phyloP scores from a whole-genome alignment of 331 rosid species.

The Pyracantha coccinea region DNA sequence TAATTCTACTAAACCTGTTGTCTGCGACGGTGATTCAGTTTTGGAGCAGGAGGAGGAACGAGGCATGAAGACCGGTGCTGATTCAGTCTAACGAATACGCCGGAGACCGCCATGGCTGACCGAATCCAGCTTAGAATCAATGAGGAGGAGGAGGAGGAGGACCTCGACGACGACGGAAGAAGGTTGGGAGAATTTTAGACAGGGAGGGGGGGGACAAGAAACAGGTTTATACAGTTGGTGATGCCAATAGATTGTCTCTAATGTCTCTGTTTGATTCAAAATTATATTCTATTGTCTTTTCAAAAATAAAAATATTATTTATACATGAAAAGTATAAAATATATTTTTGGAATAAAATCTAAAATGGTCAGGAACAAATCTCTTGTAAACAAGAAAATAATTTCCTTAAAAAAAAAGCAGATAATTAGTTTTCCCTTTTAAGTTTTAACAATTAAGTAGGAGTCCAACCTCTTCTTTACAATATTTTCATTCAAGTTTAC shows the following conservation, averaged over 20 bases:
- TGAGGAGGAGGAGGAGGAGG: background rate
- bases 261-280: no score
- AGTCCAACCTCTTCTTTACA: background rate
- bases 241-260: background rate
- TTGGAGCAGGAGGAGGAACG: slow-evolving; percentile 17
- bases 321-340: no score
- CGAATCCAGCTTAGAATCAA: background rate
- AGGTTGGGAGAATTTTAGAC: slow-evolving; percentile 4
- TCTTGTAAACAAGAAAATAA: background rate
- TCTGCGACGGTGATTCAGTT: slow-evolving; percentile 22
- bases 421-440: background rate
- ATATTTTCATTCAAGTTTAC: background rate
- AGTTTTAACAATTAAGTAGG: background rate
- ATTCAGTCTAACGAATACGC: slow-evolving; percentile 32
- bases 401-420: background rate
- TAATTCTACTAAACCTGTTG: slow-evolving; percentile 38
- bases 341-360: background rate
- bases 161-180: background rate
- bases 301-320: no score
- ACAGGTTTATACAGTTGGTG: slow-evolving; percentile 9
- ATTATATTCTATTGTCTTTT: no score
- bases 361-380: background rate
- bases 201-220: slow-evolving; percentile 1
- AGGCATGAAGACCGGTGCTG: slow-evolving; percentile 23
- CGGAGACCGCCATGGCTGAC: slow-evolving; percentile 45